Evolutionary conservation across 805 yeast genomes (phyloP), one percentile per base, ranked within the genome.

Genomic region (Kazachstania africana): DNA sequence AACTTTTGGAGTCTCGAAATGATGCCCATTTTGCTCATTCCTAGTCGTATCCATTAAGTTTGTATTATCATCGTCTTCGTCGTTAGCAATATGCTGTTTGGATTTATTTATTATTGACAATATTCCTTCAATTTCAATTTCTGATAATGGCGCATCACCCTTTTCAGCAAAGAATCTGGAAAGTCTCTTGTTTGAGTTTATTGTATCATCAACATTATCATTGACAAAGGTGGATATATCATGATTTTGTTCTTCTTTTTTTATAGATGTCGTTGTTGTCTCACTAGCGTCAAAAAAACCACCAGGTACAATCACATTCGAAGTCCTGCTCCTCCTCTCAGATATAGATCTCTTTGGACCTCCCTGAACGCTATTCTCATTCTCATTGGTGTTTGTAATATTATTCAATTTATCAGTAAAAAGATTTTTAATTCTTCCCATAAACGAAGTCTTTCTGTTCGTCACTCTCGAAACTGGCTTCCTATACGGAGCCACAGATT

Each of bases 111-210:
- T 60, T 12, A 81, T 54, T 5, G 85, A 70, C 38, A 76, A 50
- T 1, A 82, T 88, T n/a, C 93, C 93, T 53, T 78, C 88, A 45
- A 75, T 68, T 50, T 83, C 94, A 26, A 81, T 63, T 16, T 76
- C 83, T 10, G 75, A 63, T 38, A 83, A 60, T 4, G 88, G 84
- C n/a, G 57, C 57, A 34, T 74, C 70, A n/a, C 94, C 94, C 50
- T 80, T 82, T 27, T 59, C 61, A n/a, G 64, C 63, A 53, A 82
- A 82, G 48, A 83, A 82, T 18, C 66, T 70, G 9, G 84, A 77
- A 29, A 82, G 56, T 20, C 70, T 66, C 1, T 33, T 32, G 28
- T 37, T 37, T 3, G 38, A 33, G 16, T 17, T 36, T 16, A 13
- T 25, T 16, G 33, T 26, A 3, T 29, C 31, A 16, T 45, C 45